A percentile compares a stretch with the other conserved stretches of the same genome.
phyloP scores from a whole-genome alignment of 768 basidiomycete genomes.

The Ramaria rubella region DNA sequence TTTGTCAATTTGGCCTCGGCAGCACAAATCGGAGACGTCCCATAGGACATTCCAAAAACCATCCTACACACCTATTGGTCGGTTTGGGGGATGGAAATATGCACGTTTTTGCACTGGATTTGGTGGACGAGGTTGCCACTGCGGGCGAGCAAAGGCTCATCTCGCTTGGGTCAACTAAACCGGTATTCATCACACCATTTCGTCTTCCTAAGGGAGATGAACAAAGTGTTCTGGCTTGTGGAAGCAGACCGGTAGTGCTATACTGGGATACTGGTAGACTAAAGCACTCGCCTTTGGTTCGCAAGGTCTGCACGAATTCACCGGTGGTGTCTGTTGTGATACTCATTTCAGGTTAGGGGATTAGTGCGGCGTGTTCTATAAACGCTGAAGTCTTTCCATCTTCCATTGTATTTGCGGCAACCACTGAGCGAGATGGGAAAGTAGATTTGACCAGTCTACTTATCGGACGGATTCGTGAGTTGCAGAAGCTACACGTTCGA shows the following conservation, averaged over 20 bases:
- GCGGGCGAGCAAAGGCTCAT: slow-evolving; percentile 50
- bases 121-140: slow-evolving; percentile 20
- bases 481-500: slow-evolving; percentile 77
- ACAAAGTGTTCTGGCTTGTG: slow-evolving; percentile 60
- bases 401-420: slow-evolving; percentile 54
- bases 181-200: slow-evolving; percentile 55
- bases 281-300: slow-evolving; percentile 60
- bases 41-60: slow-evolving; percentile 25
- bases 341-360: slow-evolving; percentile 33
- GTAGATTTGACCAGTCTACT: slow-evolving; percentile 31
- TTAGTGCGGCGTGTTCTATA: slow-evolving; percentile 45
- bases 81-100: slow-evolving; percentile 75
- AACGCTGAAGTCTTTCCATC: slow-evolving; percentile 42
- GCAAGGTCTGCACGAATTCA: slow-evolving; percentile 44
- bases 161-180: slow-evolving; percentile 53
- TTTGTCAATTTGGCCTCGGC: slow-evolving; percentile 53
- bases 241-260: slow-evolving; percentile 62
- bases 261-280: slow-evolving; percentile 61
- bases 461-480: slow-evolving; percentile 59
- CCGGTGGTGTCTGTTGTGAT: not conserved
- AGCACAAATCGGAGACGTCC: not conserved
- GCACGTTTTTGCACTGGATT: slow-evolving; percentile 44
- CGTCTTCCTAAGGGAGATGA: slow-evolving; percentile 27
- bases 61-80: slow-evolving; percentile 51
- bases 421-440: slow-evolving; percentile 21